A percentile compares a stretch with the other conserved stretches of the same genome.
phyloP scores from a whole-genome alignment of 768 basidiomycete species.

The Tylopilus vinaceipallidus region DNA sequence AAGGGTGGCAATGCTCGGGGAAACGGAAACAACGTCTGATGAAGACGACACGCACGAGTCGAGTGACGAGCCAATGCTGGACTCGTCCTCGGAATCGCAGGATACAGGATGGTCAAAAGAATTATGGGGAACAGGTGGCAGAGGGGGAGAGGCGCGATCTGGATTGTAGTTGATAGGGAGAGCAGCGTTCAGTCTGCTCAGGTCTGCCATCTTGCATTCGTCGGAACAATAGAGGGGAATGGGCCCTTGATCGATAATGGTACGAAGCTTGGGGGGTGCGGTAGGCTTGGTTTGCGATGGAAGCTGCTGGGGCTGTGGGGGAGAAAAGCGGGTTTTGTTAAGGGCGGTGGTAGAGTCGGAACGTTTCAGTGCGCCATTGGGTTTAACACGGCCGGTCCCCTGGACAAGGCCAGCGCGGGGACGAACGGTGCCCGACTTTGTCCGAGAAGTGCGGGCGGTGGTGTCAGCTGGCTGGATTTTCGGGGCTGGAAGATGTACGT shows the following conservation, averaged over 20 bases:
- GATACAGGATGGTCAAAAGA: slow-evolving; percentile 28
- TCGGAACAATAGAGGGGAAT: slow-evolving; percentile 84
- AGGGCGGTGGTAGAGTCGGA: slow-evolving; percentile 23
- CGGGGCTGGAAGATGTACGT: slow-evolving; percentile 16
- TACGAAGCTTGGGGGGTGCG: slow-evolving; percentile 49
- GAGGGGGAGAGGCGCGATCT: slow-evolving; percentile 38
- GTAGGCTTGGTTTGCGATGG: slow-evolving; percentile 26
- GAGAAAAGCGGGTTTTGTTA: slow-evolving; percentile 12
- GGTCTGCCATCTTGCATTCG: slow-evolving; percentile 63
- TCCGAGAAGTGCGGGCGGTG: slow-evolving; percentile 29
- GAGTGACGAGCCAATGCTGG: slow-evolving; percentile 39
- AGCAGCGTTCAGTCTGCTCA: slow-evolving; percentile 39
- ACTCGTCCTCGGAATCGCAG: slow-evolving; percentile 41
- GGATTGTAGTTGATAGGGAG: slow-evolving; percentile 50
- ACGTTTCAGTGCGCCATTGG: slow-evolving; percentile 54
- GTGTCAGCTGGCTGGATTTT: slow-evolving; percentile 30
- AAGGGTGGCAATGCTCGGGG: slow-evolving; percentile 38
- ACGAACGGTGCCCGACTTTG: slow-evolving; percentile 38
- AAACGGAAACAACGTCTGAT: slow-evolving; percentile 19
- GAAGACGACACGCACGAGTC: slow-evolving; percentile 31
- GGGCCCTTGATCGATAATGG: slow-evolving; percentile 78
- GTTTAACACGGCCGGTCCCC: slow-evolving; percentile 63
- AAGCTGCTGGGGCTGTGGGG: slow-evolving; percentile 21
- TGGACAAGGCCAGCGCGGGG: slow-evolving; percentile 55
- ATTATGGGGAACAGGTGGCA: slow-evolving; percentile 42